Conservation (phyloP, 2,329 filamentous ascomycete genomes). For the Curvularia eragrostidis region DNA sequence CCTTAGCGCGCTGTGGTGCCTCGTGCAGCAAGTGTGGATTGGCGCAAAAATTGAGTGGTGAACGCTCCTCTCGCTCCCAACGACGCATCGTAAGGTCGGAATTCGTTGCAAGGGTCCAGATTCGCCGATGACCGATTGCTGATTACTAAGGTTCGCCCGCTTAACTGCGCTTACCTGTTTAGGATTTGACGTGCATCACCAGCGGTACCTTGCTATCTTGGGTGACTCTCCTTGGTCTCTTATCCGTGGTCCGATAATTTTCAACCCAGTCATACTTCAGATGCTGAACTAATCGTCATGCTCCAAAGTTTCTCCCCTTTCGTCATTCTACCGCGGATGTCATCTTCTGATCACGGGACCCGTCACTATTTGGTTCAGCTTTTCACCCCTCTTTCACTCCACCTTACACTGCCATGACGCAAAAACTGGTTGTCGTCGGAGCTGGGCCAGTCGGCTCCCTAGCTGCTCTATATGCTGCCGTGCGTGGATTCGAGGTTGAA, state of each 20-base stretch:
- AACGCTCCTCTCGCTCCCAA: conserved; percentile 9
- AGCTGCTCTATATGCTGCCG: conserved; percentile 89
- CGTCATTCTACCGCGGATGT: background rate
- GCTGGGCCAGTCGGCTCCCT: conserved; percentile 93
- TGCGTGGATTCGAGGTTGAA: conserved; percentile 86
- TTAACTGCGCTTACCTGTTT: conserved; percentile 27
- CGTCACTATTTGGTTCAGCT: background rate
- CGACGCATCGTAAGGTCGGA: conserved; percentile 22
- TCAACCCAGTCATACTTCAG: background rate
- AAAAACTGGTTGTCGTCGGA: conserved; percentile 84
- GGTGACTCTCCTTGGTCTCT: conserved; percentile 12
- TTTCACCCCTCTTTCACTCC: background rate
- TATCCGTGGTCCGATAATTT: conserved; percentile 9
- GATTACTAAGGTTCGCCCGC: conserved; percentile 28
- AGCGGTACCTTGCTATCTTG: conserved; percentile 15
- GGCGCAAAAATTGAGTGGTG: conserved; percentile 27
- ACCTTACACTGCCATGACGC: conserved; percentile 39
- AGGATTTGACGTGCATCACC: conserved; percentile 26
- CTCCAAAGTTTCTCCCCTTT: background rate
- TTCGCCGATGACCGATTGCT: conserved; percentile 23
- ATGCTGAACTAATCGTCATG: background rate
- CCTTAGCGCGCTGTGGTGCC: background rate
- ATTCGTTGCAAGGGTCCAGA: conserved; percentile 25
- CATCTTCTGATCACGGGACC: conserved; percentile 4
- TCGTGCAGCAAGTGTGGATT: conserved; percentile 17